phyloP scores from a whole-genome alignment of 257 asterid genomes.

The Rhazya stricta region DNA sequence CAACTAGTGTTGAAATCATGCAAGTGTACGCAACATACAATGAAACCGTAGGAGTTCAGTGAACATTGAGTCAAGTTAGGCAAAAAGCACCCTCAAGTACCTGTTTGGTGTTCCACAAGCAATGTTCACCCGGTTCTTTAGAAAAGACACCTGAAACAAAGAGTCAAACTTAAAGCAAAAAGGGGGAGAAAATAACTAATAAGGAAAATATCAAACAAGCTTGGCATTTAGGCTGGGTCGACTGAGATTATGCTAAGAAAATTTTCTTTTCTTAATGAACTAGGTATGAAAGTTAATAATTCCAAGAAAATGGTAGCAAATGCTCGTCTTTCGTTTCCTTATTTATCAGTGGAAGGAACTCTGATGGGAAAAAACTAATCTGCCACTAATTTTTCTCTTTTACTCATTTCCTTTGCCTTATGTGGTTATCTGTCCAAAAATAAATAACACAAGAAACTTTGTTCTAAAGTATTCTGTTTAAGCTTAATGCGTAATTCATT shows the following conservation, averaged over 20 bases:
- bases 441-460: neutral
- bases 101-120: conserved; percentile 98
- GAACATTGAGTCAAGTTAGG: conserved; percentile 5
- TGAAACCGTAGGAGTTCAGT: neutral
- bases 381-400: neutral
- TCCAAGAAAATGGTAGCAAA: neutral
- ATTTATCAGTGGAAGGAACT: neutral
- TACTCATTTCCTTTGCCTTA: neutral
- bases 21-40: neutral
- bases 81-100: conserved; percentile 31
- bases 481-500: neutral
- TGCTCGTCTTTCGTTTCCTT: neutral
- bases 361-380: neutral
- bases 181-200: neutral
- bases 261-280: neutral
- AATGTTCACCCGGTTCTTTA: conserved; percentile 77
- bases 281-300: neutral
- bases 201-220: neutral
- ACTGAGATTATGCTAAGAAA: neutral
- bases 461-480: neutral
- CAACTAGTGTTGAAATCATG: neutral
- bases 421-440: neutral
- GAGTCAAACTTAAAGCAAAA: conserved; percentile 7
- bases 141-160: conserved; percentile 48
- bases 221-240: neutral